phyloP scores from a whole-genome alignment of 768 basidiomycete species.

The Naganishia kalamii region DNA sequence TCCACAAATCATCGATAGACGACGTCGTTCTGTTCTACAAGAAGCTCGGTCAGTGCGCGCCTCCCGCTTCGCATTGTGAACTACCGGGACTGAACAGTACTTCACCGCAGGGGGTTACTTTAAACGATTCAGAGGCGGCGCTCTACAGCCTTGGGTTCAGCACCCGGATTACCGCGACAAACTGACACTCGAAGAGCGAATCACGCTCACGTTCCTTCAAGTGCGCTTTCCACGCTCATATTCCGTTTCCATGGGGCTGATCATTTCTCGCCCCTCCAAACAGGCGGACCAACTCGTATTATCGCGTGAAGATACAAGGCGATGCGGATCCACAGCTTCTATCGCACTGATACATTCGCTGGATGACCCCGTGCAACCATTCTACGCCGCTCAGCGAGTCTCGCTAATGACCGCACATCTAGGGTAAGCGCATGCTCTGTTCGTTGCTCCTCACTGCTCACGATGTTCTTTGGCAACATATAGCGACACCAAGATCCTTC shows the following conservation, averaged over 20 bases:
- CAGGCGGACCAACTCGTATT: constrained; percentile 73
- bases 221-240: constrained; percentile 49
- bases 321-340: constrained; percentile 84
- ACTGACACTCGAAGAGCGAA: constrained; percentile 74
- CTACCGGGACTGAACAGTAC: not conserved
- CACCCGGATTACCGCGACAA: constrained; percentile 30
- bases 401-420: constrained; percentile 86
- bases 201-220: constrained; percentile 79
- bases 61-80: not conserved
- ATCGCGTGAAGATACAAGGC: constrained; percentile 60
- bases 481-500: constrained; percentile 81
- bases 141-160: constrained; percentile 48
- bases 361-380: constrained; percentile 67
- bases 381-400: constrained; percentile 69
- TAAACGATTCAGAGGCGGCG: constrained; percentile 77
- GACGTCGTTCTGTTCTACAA: constrained; percentile 71
- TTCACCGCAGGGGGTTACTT: constrained; percentile 62
- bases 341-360: constrained; percentile 85
- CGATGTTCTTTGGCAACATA: not conserved
- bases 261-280: not conserved
- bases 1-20: constrained; percentile 63
- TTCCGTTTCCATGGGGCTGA: not conserved
- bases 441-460: not conserved
- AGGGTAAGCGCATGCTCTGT: constrained; percentile 55
- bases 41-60: constrained; percentile 54